Evolutionary conservation across 345 rosid genomes (phyloP).

Genomic region (Angophora floribunda): DNA sequence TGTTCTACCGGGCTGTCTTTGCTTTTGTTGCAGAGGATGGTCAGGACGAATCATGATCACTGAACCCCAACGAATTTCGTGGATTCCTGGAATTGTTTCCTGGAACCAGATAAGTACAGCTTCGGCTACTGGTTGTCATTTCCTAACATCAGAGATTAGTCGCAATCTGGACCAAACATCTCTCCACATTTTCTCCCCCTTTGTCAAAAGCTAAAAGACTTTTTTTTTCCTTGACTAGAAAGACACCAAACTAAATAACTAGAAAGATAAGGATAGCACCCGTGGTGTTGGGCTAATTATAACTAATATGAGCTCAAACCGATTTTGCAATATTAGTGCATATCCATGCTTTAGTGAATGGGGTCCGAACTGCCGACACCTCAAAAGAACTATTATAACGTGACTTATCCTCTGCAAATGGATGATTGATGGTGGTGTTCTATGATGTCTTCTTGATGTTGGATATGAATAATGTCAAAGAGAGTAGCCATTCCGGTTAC

Average conservation of each 20-base stretch:
- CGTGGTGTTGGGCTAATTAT: background rate
- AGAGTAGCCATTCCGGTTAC: background rate
- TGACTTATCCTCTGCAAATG: background rate
- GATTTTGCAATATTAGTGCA: background rate
- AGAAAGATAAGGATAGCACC: background rate
- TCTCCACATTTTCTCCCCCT: background rate
- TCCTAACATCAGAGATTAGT: background rate
- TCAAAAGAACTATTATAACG: background rate
- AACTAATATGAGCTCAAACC: background rate
- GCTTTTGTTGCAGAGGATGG: background rate
- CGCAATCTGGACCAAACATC: background rate
- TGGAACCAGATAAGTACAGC: background rate
- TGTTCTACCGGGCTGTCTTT: background rate
- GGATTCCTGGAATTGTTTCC: background rate
- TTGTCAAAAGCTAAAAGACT: background rate
- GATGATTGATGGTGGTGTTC: background rate
- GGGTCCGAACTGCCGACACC: background rate
- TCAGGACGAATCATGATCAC: background rate
- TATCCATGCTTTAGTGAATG: background rate
- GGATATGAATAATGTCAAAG: background rate
- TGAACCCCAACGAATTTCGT: background rate
- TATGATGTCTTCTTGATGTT: background rate
- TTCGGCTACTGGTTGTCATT: background rate
- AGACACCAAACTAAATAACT: background rate
- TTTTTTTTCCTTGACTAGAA: background rate